Evolutionary conservation across 2,329 filamentous ascomycete genomes (phyloP), one percentile per base, ranked within the genome.

Genomic region (Sporothrix protearum): DNA sequence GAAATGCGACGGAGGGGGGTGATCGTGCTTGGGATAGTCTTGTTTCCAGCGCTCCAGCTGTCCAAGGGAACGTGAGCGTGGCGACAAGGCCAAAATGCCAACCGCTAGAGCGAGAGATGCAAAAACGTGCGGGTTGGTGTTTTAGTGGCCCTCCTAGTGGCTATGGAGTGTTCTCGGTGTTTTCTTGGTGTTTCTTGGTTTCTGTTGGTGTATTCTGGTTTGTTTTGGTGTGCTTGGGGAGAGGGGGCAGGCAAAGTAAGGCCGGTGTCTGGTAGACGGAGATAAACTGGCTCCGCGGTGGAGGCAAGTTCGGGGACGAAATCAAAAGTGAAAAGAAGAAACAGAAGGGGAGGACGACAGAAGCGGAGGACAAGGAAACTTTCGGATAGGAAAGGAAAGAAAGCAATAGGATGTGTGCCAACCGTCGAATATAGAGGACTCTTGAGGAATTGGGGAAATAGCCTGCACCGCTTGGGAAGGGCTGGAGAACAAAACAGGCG

Each of bases 251-350:
- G 45, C 63, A 63, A 45, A 45, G 10, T 8, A 25, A 28, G n/a
- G 39, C 57, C 69, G 69, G 69, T 5, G 33, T 55, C 63, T 53
- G 42, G 51, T 63, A 22, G 63, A 51, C 70, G 70, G 70, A 71
- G 70, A 68, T 68, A 71, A 71, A 71, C 53, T 28, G 63, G 28
- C 45, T 61, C 70, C 70, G 64, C 39, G 64, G 19, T 51, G 28
- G 70, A 42, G 45, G 70, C 33, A 49, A 53, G 36, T 51, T 70
- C 16, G 30, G 45, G 28, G 33, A 53, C 36, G 45, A 53, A 16
- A 33, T 33, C 14, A 39, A 39, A 51, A 25, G 45, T 16, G 28
- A 36, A 25, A 36, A 39, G n/a, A 14, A 8, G 22, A n/a, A 25
- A 69, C 8, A 53, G n/a, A 14, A 22, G 7, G 1, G 6, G 14